phyloP scores from a whole-genome alignment of 108 stramenopile genomes.

The Fistulifera pelliculosa region DNA sequence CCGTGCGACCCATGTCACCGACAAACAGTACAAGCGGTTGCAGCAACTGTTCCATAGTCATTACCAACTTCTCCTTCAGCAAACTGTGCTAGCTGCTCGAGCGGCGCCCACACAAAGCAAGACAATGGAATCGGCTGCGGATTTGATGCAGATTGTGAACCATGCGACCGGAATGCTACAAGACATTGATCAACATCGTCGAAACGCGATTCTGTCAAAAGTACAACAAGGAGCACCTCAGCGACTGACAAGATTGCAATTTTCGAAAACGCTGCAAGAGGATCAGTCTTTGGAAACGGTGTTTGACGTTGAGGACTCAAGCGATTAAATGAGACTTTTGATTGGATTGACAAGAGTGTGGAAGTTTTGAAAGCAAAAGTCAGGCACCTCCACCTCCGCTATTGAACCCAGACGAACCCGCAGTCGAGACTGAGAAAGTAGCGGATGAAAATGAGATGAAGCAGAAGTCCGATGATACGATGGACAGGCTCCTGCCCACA shows the following conservation, averaged over 20 bases:
- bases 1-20: slow-evolving; percentile 26
- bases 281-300: slow-evolving; percentile 33
- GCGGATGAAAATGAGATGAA: background rate
- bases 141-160: slow-evolving; percentile 73
- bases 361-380: slow-evolving; percentile 11
- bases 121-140: slow-evolving; percentile 50
- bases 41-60: slow-evolving; percentile 43
- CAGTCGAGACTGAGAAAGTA: background rate
- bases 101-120: slow-evolving; percentile 34
- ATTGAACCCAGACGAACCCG: too few species aligned
- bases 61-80: slow-evolving; percentile 73
- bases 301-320: slow-evolving; percentile 62
- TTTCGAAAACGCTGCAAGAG: slow-evolving; percentile 40
- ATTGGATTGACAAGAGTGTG: slow-evolving; percentile 62
- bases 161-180: slow-evolving; percentile 79
- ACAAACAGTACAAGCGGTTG: slow-evolving; percentile 45
- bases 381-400: too few species aligned
- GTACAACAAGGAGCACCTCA: slow-evolving; percentile 37
- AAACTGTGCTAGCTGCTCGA: slow-evolving; percentile 63
- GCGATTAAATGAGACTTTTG: slow-evolving; percentile 61
- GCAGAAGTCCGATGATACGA: background rate
- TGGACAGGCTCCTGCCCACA: too few species aligned
- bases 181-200: slow-evolving; percentile 83
- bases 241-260: slow-evolving; percentile 70
- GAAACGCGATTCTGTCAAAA: slow-evolving; percentile 73